Conservation (phyloP, 164 flowering plant genomes). For the Nelumbo lutea region DNA sequence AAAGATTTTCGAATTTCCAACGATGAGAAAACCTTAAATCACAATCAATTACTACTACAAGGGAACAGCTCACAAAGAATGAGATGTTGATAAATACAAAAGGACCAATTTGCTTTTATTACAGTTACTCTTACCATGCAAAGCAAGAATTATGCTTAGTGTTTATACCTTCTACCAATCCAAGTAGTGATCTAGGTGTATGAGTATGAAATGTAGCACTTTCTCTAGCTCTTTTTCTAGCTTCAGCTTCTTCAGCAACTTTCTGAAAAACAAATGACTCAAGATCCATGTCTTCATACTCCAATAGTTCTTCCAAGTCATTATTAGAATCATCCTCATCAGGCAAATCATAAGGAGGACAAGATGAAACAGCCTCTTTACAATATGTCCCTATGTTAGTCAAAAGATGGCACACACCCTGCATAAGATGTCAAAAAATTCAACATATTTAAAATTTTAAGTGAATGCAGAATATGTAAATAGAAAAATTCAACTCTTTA, state of each 20-base stretch:
- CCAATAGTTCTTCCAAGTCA: conserved; percentile 39
- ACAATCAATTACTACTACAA: no score
- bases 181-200: conserved; percentile 44
- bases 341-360: conserved; percentile 37
- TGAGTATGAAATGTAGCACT: conserved; percentile 60
- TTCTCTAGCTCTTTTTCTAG: conserved; percentile 38
- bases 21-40: no score
- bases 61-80: not conserved
- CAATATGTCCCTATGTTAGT: conserved; percentile 60
- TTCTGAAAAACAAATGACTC: conserved; percentile 48
- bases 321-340: conserved; percentile 41
- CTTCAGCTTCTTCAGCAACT: conserved; percentile 50
- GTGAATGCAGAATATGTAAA: not conserved
- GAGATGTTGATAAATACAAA: not conserved
- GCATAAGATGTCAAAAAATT: conserved; percentile 14
- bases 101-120: not conserved
- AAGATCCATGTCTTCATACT: conserved; percentile 66
- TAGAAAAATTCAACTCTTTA: not conserved
- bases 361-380: conserved; percentile 48
- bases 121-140: not conserved
- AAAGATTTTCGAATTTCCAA: no score
- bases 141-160: not conserved
- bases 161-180: conserved; percentile 56
- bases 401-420: conserved; percentile 83
- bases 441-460: not conserved